Percentiles rank a stretch among this genome's conserved stretches.
Conservation (phyloP, 2,329 filamentous ascomycete genomes). For the Cladophialophora chaetospira region DNA sequence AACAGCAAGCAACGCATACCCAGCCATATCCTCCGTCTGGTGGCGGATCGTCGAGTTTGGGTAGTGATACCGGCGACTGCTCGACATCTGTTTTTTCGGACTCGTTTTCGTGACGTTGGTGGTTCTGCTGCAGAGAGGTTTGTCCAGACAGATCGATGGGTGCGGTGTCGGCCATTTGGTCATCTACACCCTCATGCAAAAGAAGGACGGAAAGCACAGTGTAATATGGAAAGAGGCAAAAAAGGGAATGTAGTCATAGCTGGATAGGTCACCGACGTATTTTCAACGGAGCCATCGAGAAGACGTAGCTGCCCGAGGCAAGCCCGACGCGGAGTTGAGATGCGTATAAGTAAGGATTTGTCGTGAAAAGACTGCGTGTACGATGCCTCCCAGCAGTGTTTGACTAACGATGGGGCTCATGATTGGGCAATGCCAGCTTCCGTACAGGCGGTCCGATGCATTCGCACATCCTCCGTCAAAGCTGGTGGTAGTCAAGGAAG, state of each 20-base stretch:
- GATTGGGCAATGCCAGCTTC: not conserved
- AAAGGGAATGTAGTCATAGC: not conserved
- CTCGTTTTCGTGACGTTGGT: constrained; percentile 7
- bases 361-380: not conserved
- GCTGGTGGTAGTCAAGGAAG: not conserved
- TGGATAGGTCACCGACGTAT: not conserved
- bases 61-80: constrained; percentile 13
- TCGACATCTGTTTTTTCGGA: constrained; percentile 26
- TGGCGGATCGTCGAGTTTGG: constrained; percentile 36
- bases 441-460: not conserved
- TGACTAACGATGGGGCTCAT: not conserved
- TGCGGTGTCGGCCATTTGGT: constrained; percentile 17
- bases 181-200: not conserved
- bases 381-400: not conserved
- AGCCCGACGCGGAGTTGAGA: not conserved
- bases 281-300: not conserved
- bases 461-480: not conserved
- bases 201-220: not conserved
- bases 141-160: constrained; percentile 6
- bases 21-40: constrained; percentile 64
- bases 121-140: not conserved
- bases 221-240: not conserved
- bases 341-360: no score
- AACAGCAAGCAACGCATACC: constrained; percentile 59
- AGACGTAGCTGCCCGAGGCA: not conserved